These are phyloP conservation scores for Chenopodium quinoa DNA, from an alignment of 148 eudicot species.

Conservation along the genomic window DNA sequence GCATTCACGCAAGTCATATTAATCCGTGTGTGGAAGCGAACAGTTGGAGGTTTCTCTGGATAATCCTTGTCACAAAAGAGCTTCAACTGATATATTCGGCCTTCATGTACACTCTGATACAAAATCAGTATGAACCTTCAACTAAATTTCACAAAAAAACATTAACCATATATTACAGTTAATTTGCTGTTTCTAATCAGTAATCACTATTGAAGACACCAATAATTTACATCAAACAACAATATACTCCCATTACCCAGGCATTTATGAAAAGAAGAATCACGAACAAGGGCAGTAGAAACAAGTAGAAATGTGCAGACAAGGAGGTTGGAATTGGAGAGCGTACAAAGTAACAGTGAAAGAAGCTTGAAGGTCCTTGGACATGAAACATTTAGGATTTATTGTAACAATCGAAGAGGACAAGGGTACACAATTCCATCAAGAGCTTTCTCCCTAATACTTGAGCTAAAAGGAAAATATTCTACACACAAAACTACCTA, in stretches of 20 bases:
- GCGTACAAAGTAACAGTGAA: not conserved
- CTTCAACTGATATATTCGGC: conserved; percentile 59
- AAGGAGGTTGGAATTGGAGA: not conserved
- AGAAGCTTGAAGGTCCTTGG: not conserved
- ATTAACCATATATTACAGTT: not conserved
- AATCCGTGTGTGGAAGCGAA: conserved; percentile 55
- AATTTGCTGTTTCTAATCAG: not conserved
- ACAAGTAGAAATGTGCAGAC: not conserved
- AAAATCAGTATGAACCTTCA: conserved; percentile 11
- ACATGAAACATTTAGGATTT: not conserved
- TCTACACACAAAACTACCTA: not conserved
- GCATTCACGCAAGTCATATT: conserved; percentile 59
- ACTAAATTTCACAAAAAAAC: not conserved
- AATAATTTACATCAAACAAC: not conserved
- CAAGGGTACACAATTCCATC: not conserved
- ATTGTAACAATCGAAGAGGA: not conserved
- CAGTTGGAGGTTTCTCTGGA: conserved; percentile 58
- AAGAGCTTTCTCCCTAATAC: not conserved
- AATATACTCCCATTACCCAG: not conserved
- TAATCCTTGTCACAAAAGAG: conserved; percentile 64
- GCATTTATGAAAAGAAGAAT: not conserved
- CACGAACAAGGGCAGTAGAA: not conserved
- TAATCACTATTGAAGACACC: not conserved
- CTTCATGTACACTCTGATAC: conserved; percentile 56
- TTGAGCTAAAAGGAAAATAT: not conserved